Conservation (phyloP, 495 filamentous ascomycete genomes). For the Podospora australis region DNA sequence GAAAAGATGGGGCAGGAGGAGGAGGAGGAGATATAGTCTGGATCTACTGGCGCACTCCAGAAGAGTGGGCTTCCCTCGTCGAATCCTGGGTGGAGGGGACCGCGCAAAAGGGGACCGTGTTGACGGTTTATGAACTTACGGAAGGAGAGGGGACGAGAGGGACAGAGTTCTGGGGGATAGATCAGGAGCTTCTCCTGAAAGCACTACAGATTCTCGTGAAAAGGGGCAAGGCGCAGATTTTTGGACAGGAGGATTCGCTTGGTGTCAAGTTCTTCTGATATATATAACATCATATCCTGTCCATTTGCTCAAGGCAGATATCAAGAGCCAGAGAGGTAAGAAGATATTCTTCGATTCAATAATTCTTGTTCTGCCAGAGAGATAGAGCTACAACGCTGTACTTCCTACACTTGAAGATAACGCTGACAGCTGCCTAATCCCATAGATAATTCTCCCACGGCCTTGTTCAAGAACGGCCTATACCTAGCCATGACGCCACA, state of each 20-base stretch:
- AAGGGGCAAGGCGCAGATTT: slow-evolving; percentile 85
- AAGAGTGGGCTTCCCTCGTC: slow-evolving; percentile 42
- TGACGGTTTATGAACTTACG: slow-evolving; percentile 44
- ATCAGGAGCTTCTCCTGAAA: slow-evolving; percentile 68
- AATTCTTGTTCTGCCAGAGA: no score
- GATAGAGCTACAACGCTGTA: no score
- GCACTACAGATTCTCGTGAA: slow-evolving; percentile 76
- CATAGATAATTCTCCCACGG: no score
- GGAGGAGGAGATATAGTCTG: slow-evolving; percentile 31
- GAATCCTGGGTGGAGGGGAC: slow-evolving; percentile 44
- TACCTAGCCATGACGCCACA: no score
- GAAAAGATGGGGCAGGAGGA: slow-evolving; percentile 50
- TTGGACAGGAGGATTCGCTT: slow-evolving; percentile 76
- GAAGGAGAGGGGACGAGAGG: slow-evolving; percentile 39
- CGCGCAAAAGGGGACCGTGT: slow-evolving; percentile 39
- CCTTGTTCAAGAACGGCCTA: no score
- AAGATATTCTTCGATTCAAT: no score
- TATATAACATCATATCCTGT: no score
- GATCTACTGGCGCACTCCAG: slow-evolving; percentile 44
- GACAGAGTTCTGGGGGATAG: slow-evolving; percentile 83
- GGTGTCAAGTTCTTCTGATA: slow-evolving; percentile 97
- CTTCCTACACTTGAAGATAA: no score
- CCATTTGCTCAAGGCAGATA: no score
- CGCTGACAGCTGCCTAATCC: no score
- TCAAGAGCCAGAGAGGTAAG: no score